These are phyloP conservation scores for Bodo saltans DNA, from an alignment of 78 protist genomes.

Conservation along the genomic window DNA sequence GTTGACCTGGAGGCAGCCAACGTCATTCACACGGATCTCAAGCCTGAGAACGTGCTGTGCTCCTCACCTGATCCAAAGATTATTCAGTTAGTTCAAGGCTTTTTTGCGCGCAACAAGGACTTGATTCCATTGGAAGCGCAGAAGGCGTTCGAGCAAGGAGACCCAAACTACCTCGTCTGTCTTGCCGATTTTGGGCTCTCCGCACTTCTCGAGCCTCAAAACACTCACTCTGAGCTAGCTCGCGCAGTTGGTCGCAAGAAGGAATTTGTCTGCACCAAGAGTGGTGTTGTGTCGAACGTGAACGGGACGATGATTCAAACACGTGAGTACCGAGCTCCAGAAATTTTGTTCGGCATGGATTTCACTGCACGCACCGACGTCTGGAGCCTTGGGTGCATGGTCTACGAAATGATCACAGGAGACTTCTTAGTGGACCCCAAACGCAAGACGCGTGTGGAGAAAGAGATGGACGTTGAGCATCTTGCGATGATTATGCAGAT, in stretches of 20 bases:
- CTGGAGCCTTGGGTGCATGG: constrained; percentile 69
- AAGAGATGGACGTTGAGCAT: constrained; percentile 16
- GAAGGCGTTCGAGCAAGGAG: neutral
- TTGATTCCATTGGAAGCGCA: neutral
- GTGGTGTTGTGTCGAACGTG: neutral
- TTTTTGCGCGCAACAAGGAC: neutral
- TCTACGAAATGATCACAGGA: constrained; percentile 58
- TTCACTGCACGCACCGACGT: constrained; percentile 43
- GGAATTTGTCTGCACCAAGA: neutral
- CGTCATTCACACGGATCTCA: constrained; percentile 22
- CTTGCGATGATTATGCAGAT: neutral
- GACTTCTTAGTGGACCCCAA: constrained; percentile 76
- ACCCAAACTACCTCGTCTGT: neutral
- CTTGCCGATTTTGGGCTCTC: constrained; percentile 25
- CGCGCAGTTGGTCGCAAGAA: too few relatives aligned
- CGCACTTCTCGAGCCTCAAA: neutral
- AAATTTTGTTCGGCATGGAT: constrained; percentile 66
- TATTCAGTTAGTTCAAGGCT: neutral
- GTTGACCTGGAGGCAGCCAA: neutral
- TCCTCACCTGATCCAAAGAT: neutral
- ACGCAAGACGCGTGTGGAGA: neutral
- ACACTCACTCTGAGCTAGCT: neutral
- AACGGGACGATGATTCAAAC: constrained; percentile 71
- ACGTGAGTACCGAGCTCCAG: constrained; percentile 92
- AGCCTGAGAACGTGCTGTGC: constrained; percentile 29